A percentile compares a stretch with the other conserved stretches of the same genome.
These are phyloP conservation scores for Arxiozyma telluris DNA, from an alignment of 1,139 yeast genomes.

Conservation along the genomic window DNA sequence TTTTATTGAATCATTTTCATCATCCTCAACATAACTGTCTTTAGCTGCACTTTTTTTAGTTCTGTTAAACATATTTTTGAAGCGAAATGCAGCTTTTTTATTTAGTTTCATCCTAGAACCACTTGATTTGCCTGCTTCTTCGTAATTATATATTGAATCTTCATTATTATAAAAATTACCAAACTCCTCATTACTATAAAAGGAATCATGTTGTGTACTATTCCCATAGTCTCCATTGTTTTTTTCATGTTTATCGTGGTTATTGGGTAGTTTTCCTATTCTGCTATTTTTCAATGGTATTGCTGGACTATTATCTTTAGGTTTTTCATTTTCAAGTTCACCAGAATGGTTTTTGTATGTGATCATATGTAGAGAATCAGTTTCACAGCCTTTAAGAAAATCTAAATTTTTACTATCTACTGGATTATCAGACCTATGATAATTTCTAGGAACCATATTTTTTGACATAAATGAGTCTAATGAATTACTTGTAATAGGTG, in stretches of 20 bases:
- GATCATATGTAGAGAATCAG: background rate
- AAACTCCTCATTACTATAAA: background rate
- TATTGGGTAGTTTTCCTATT: background rate
- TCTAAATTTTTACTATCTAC: background rate
- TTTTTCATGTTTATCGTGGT: background rate
- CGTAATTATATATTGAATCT: slow-evolving; percentile 4
- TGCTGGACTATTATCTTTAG: background rate
- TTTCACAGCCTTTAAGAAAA: no score
- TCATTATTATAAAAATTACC: background rate
- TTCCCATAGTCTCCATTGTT: background rate
- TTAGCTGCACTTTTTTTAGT: background rate
- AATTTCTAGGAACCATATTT: background rate
- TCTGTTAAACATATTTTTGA: slow-evolving; percentile 16
- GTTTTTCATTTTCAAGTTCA: background rate
- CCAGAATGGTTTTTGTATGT: background rate
- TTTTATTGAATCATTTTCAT: slow-evolving; percentile 1
- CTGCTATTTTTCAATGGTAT: background rate
- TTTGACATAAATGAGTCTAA: slow-evolving; percentile 12
- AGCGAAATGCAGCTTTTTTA: slow-evolving; percentile 13
- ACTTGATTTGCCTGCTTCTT: slow-evolving; percentile 6
- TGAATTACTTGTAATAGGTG: slow-evolving; percentile 25
- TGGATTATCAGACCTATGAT: background rate
- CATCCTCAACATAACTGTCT: background rate
- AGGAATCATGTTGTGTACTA: background rate
- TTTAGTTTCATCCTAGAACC: slow-evolving; percentile 7